Percentiles rank a stretch among this genome's conserved stretches.
Conservation (phyloP, 1,139 yeast species). For the Yamadazyma triangularis region DNA sequence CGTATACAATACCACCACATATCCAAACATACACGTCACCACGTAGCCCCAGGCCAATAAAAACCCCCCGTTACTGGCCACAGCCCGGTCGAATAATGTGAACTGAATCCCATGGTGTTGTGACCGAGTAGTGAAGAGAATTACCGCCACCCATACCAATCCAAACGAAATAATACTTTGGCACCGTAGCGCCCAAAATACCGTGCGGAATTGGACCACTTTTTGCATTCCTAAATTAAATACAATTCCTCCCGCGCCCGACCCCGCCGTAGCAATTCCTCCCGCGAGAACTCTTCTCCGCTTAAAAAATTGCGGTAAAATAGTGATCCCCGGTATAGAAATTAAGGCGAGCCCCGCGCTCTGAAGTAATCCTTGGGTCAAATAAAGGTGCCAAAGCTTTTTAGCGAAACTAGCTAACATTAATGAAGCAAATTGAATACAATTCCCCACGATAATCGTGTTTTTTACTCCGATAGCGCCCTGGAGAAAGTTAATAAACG, state of each 20-base stretch:
- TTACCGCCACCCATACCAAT: conserved; percentile 26
- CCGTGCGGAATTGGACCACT: conserved; percentile 22
- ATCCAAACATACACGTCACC: conserved; percentile 41
- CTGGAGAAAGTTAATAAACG: conserved; percentile 35
- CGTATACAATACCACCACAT: conserved; percentile 41
- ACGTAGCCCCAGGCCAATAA: conserved; percentile 27
- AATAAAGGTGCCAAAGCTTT: conserved; percentile 48
- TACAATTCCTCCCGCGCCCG: conserved; percentile 59
- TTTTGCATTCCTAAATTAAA: conserved; percentile 37
- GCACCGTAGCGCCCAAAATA: conserved; percentile 33
- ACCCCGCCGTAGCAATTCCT: conserved; percentile 56
- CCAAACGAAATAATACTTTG: conserved; percentile 34
- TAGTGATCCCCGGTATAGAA: conserved; percentile 37
- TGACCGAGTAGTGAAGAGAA: conserved; percentile 20
- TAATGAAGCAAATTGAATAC: conserved; percentile 47
- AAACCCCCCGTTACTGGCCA: conserved; percentile 25
- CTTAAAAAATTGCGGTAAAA: conserved; percentile 52
- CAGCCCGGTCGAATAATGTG: conserved; percentile 27
- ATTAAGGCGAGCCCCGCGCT: conserved; percentile 46
- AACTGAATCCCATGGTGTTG: conserved; percentile 27
- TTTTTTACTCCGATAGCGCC: conserved; percentile 37
- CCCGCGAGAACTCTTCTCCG: conserved; percentile 51
- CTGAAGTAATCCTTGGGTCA: conserved; percentile 49
- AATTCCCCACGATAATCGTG: conserved; percentile 38
- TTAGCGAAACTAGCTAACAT: conserved; percentile 52